Evolutionary conservation across 768 basidiomycete species (phyloP).

Genomic region (Baorangia bicolor): DNA sequence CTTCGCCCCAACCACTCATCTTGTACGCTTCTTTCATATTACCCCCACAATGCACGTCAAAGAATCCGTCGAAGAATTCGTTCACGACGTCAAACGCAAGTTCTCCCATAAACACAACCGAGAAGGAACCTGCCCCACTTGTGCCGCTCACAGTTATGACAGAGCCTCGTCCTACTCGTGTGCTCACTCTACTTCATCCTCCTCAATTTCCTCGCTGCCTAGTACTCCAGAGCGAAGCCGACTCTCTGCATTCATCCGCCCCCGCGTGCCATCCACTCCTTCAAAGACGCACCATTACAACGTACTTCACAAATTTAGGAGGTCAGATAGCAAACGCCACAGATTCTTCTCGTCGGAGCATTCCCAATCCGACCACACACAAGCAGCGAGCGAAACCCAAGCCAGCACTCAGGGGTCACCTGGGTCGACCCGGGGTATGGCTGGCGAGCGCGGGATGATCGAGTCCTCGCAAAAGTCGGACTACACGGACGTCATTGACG

Average conservation of each 20-base stretch:
- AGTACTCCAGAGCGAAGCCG: conserved; percentile 6
- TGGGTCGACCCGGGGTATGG: neutral
- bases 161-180: conserved; percentile 12
- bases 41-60: conserved; percentile 29
- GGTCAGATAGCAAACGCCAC: conserved; percentile 7
- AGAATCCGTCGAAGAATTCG: conserved; percentile 27
- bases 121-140: conserved; percentile 11
- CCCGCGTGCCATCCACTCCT: conserved; percentile 9
- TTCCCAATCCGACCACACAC: neutral
- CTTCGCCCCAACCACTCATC: neutral
- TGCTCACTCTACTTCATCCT: conserved; percentile 14
- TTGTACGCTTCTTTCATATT: neutral
- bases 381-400: neutral
- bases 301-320: conserved; percentile 6
- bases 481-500: conserved; percentile 25
- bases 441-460: neutral
- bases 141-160: conserved; percentile 10
- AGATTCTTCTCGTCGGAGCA: conserved; percentile 17
- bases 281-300: conserved; percentile 5
- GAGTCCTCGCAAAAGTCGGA: neutral
- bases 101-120: conserved; percentile 28
- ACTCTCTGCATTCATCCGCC: conserved; percentile 12
- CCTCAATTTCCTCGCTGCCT: conserved; percentile 9
- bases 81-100: conserved; percentile 33
- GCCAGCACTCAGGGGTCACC: neutral